Conservation (phyloP, 768 basidiomycete species). For the Floccularia luteovirens region DNA sequence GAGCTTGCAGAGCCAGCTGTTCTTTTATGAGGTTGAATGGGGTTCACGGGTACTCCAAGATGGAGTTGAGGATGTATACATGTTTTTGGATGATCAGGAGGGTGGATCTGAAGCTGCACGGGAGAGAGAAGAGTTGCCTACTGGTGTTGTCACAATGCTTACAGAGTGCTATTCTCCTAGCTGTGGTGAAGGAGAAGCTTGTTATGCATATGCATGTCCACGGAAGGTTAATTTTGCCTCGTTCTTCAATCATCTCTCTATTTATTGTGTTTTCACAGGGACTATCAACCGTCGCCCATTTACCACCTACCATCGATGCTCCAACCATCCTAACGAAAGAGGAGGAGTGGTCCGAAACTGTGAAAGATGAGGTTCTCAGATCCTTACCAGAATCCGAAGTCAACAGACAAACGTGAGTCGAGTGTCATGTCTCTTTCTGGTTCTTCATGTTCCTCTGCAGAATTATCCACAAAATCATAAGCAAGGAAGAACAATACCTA, state of each 20-base stretch:
- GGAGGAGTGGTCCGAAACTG: conserved; percentile 40
- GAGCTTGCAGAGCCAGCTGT: conserved; percentile 85
- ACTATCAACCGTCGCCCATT: conserved; percentile 18
- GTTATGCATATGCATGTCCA: conserved; percentile 82
- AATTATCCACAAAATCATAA: conserved; percentile 84
- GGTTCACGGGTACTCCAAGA: conserved; percentile 76
- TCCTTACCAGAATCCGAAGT: conserved; percentile 72
- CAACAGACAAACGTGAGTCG: conserved; percentile 63
- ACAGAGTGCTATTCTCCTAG: conserved; percentile 88
- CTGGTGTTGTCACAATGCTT: conserved; percentile 83
- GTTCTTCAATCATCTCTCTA: neutral
- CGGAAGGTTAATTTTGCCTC: conserved; percentile 38
- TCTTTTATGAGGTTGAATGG: conserved; percentile 98
- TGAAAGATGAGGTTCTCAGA: conserved; percentile 28
- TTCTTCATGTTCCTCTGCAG: conserved; percentile 15
- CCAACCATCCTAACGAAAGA: conserved; percentile 20
- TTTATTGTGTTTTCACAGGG: conserved; percentile 12
- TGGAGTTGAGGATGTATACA: conserved; percentile 89
- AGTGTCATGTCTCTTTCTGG: neutral
- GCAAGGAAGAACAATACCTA: conserved; percentile 84
- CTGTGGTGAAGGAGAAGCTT: conserved; percentile 73
- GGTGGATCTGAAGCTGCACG: conserved; percentile 50
- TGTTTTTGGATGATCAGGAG: conserved; percentile 81
- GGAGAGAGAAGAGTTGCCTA: conserved; percentile 69
- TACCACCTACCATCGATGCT: conserved; percentile 20